Base-by-base conservation (phyloP, 2,329 filamentous ascomycete species). In the Ustilaginoidea virens region DNA sequence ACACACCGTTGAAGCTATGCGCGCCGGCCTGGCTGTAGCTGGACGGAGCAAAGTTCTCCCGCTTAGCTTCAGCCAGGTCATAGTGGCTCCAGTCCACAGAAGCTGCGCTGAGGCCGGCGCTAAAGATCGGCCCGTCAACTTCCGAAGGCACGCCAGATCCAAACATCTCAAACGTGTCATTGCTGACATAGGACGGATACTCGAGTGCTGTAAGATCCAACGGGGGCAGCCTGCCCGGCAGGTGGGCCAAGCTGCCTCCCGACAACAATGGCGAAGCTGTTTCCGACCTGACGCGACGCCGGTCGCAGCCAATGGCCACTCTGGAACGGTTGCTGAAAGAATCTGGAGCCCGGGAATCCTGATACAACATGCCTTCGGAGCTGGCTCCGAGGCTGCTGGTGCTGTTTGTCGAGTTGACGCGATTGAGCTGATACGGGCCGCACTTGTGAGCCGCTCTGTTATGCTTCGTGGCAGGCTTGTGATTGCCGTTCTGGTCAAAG, bases 401-500 rank as follows among this genome's bases (percentile, higher is more conserved):
- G 50, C 68, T 60, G 49, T 69, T 63, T 37, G 69, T 56, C 13
- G 69, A 67, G 49, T 70, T 67, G 37, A 66, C 65, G 33, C 69
- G 63, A 44, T 56, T 66, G 23, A 74, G 59, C 34, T 66, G 63
- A 39, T 77, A 77, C 13, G 73, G 70, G 18, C 67, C 67, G 39
- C 61, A 66, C 47, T 74, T 74, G 39, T 74, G 69, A 17, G 69
- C 63, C 18, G 63, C 61, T 38, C 69, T 69, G 42, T 64, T 60
- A 48, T 68, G 67, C 53, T 73, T 74, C 45, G 69, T 61, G 9
- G 63, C 56, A 11, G 71, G 66, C 43, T 71, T 75, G 54, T 73
- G 71, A 42, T 75, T 68, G 28, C 71, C 71, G 42, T 74, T 66
- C 39, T 72, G 63, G 43, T 77, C 72, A 39, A 74, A 69, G 27